phyloP scores from a whole-genome alignment of 306 rosid species.

The Prosopis cineraria region DNA sequence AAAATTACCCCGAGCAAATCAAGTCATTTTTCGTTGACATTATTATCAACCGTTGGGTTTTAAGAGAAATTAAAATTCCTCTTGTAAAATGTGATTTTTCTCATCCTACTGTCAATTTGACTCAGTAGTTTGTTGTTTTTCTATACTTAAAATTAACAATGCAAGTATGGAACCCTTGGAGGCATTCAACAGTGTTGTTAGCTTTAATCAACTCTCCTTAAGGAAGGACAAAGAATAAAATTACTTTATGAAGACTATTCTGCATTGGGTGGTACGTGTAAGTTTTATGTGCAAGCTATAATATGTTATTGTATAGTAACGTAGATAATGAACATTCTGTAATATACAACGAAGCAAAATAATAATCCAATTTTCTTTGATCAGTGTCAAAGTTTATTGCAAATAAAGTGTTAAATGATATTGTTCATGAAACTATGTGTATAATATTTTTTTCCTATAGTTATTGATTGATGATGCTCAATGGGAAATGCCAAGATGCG shows the following conservation, averaged over 20 bases:
- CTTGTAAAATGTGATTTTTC: neutral
- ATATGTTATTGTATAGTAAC: neutral
- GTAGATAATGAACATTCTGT: neutral
- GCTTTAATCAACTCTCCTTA: neutral
- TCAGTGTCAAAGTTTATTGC: neutral
- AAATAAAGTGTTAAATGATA: neutral
- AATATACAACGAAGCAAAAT: neutral
- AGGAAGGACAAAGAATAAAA: neutral
- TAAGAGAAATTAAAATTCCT: neutral
- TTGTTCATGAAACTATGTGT: neutral
- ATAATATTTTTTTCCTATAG: neutral
- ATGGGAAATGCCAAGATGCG: neutral
- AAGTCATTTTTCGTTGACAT: neutral
- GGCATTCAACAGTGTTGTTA: conserved; percentile 8
- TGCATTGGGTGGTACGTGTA: neutral
- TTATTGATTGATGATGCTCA: neutral
- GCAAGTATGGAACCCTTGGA: conserved; percentile 4
- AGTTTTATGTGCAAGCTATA: neutral
- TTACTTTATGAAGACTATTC: neutral
- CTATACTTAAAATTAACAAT: neutral
- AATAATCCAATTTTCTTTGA: neutral
- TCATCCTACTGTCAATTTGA: conserved; percentile 4
- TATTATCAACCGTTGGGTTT: neutral
- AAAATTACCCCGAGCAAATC: neutral
- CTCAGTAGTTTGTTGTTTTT: conserved; percentile 13